Evolutionary conservation across 306 rosid genomes (phyloP), one percentile per base, ranked within the genome.

Genomic region (Castanea mollissima): DNA sequence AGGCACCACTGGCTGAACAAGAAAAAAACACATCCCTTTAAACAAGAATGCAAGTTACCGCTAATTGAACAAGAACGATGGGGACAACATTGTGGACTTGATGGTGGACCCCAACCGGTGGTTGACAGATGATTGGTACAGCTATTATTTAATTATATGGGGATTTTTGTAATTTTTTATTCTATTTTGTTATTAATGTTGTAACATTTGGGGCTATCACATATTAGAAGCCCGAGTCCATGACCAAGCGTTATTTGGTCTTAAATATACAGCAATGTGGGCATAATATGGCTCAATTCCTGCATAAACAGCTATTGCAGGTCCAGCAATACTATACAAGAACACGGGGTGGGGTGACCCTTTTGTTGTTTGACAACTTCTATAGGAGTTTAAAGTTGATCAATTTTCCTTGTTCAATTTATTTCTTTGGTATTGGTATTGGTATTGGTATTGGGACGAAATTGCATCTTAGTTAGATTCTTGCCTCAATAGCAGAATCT

Each of bases 1-100:
- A 31, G 71, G 46, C n/a, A 32, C 71, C 23, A 31, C 59, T 38
- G 32, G 35, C 32, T 3, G 65, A 60, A 55, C 56, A 69, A 73
- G 57, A 49, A 41, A 35, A 25, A 49, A 65, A 3, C 34, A 41
- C 44, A 34, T 18, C 29, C 10, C 12, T 58, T 25, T 76, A 8
- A 52, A 60, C 55, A 49, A 52, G 32, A 67, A 85, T 73, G 16
- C 49, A 75, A 74, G 77, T 65, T 65, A 76, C 57, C 5, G 23
- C 83, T 75, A 0, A 60, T 31, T 16, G 79, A 79, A 71, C 74
- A 51, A 58, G 84, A 84, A 78, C 81, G 78, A 55, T 75, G 20
- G 74, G 85, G 69, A 55, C 78, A 77, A 65, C 70, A 31, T 21
- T 65, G 16, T 79, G 59, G 27, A 31, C 87, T 6, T 72, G 82